phyloP scores from a whole-genome alignment of 2,329 filamentous ascomycete species.

The Didymella arachidicola region DNA sequence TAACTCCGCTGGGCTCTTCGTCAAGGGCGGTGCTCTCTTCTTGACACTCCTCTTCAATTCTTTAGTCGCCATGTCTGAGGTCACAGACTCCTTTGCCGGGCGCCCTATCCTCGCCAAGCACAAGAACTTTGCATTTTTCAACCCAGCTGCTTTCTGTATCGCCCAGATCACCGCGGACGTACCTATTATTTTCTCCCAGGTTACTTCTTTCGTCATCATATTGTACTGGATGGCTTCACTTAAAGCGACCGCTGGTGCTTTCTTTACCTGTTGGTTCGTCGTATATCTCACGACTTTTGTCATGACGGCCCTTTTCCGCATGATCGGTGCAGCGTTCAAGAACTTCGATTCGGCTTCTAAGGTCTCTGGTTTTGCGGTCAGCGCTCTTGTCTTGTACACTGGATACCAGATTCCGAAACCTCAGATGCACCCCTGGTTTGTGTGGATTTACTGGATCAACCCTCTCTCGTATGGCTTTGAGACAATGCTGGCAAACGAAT shows the following conservation, averaged over 20 bases:
- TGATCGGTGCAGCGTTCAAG: constrained; percentile 73
- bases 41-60: constrained; percentile 69
- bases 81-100: constrained; percentile 64
- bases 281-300: constrained; percentile 72
- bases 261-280: constrained; percentile 83
- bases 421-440: constrained; percentile 62
- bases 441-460: constrained; percentile 71
- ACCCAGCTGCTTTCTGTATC: constrained; percentile 77
- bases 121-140: constrained; percentile 82
- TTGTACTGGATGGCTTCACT: constrained; percentile 87
- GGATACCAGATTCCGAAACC: constrained; percentile 65
- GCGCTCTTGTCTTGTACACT: constrained; percentile 68
- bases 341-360: constrained; percentile 65
- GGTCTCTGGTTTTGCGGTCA: constrained; percentile 60
- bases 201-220: constrained; percentile 65
- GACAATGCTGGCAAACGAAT: constrained; percentile 75
- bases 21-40: constrained; percentile 71
- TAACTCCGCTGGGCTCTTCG: constrained; percentile 67
- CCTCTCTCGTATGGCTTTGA: constrained; percentile 82
- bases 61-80: constrained; percentile 70
- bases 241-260: constrained; percentile 72
- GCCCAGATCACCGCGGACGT: constrained; percentile 71
- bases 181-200: constrained; percentile 65
- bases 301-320: constrained; percentile 85
- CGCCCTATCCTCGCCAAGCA: constrained; percentile 89